Base-by-base conservation (phyloP, 2,329 filamentous ascomycete genomes). In the Alternaria metachromatica region DNA sequence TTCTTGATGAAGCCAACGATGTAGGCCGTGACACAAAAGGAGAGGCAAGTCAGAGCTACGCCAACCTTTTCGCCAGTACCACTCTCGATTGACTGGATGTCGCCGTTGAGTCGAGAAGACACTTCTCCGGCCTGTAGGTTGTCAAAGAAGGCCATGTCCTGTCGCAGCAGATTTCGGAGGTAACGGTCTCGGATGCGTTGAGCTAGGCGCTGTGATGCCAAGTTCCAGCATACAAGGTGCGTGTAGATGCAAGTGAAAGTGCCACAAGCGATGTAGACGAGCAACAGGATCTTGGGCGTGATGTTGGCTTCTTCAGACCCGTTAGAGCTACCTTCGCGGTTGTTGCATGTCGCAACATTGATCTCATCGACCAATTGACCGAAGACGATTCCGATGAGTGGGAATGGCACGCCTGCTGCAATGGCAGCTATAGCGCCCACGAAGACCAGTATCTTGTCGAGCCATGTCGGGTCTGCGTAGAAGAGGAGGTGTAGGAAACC, bases 61-160 rank as follows among this genome's bases (percentile, higher is more conserved):
- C 89, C 89, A 15, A 91, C 89, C 75, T 92, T 92, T 77, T 92
- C 90, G 2, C 87, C 89, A 0, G 89, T 91, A 13, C 90, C 90
- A 0, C 86, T 85, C 71, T 90, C 89, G 55, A 92, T 87, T 1
- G 87, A 86, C 62, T 89, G 86, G 33, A 92, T 89, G 70, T 92
- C 89, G 58, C 84, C 84, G 72, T 89, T 89, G 46, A 92, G 84
- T 18, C 89, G 84, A 9, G 87, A 87, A 2, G 87, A 85, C 12
- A 91, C 86, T 74, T 91, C 87, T 15, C 89, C 89, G 0, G 88
- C 84, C 50, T 87, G 85, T 10, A 89, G 82, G 13, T 84, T 84
- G 70, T 91, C 89, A 72, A 91, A 90, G 74, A 87, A 91, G 13
- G 87, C 81, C 1, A 88, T 84, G 60, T 90, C 88, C 72, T 91